phyloP scores from a whole-genome alignment of 164 flowering plant species.

The Piper longum region DNA sequence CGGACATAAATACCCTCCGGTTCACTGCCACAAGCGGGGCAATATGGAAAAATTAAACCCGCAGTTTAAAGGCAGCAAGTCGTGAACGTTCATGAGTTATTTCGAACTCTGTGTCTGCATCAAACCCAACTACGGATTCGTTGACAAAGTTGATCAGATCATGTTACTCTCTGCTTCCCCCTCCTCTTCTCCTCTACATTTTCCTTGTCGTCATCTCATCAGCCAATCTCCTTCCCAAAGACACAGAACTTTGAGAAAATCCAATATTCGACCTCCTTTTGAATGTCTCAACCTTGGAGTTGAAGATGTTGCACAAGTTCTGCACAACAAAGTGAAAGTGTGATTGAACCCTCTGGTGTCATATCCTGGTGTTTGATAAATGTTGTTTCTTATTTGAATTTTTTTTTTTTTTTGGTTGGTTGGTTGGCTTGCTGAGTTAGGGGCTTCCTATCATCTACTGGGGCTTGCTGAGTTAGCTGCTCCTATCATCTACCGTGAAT shows the following conservation, averaged over 20 bases:
- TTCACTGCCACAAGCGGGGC: no score
- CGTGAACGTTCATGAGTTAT: no score
- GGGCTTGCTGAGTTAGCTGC: constrained; percentile 65
- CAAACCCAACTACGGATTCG: no score
- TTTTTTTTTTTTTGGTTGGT: neutral
- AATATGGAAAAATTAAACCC: no score
- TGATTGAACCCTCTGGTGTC: neutral
- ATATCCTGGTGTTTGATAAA: no score
- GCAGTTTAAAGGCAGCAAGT: no score
- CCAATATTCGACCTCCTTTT: neutral
- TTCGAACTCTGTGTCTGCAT: no score
- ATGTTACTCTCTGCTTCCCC: neutral
- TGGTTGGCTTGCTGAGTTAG: constrained; percentile 5
- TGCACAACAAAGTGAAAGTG: constrained; percentile 31
- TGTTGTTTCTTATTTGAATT: neutral
- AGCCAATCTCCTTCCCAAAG: neutral
- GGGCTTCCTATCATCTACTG: constrained; percentile 59
- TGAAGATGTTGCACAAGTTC: constrained; percentile 18
- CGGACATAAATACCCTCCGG: no score
- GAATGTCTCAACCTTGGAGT: constrained; percentile 12
- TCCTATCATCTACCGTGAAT: constrained; percentile 18
- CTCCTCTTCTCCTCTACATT: constrained; percentile 5
- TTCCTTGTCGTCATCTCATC: constrained; percentile 1
- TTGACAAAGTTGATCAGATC: neutral
- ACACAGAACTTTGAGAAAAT: constrained; percentile 1